A percentile compares a stretch with the other conserved stretches of the same genome.
Evolutionary conservation across 495 filamentous ascomycete genomes (phyloP).

Genomic region (Podospora tetraspora): DNA sequence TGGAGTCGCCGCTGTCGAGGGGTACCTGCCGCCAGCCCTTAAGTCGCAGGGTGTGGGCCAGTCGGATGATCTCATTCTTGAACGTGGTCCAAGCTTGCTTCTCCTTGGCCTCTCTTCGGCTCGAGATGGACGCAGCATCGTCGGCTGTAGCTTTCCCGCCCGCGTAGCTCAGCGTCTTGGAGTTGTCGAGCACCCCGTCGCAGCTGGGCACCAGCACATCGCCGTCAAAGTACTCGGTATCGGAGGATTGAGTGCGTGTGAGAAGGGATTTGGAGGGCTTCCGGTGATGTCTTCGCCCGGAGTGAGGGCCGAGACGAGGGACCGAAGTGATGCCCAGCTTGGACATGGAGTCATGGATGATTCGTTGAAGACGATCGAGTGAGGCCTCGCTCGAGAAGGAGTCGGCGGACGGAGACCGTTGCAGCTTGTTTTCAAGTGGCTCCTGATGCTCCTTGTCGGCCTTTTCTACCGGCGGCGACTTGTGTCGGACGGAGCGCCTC

Average conservation of each 20-base stretch:
- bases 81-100: constrained; percentile 70
- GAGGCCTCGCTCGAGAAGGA: constrained; percentile 58
- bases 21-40: constrained; percentile 86
- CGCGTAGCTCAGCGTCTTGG: constrained; percentile 73
- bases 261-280: constrained; percentile 31
- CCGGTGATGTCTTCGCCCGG: constrained; percentile 30
- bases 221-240: constrained; percentile 71
- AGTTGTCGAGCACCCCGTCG: constrained; percentile 79
- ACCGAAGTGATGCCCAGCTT: constrained; percentile 38
- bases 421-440: constrained; percentile 15
- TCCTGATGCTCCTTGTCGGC: constrained; percentile 8
- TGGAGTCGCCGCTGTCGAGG: constrained; percentile 55
- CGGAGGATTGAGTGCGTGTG: constrained; percentile 54
- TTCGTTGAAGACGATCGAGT: constrained; percentile 64
- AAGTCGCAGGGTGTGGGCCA: constrained; percentile 81
- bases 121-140: constrained; percentile 37
- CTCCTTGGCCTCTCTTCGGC: constrained; percentile 53
- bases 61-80: constrained; percentile 82
- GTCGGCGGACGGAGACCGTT: constrained; percentile 38
- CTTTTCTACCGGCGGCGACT: constrained; percentile 25
- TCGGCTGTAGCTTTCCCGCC: constrained; percentile 53
- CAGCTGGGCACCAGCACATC: constrained; percentile 70
- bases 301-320: constrained; percentile 30
- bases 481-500: constrained; percentile 28
- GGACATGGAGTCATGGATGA: constrained; percentile 56